Evolutionary conservation across 163 green algal genomes (phyloP).

Genomic region (Chlamydomonas reinhardtii): DNA sequence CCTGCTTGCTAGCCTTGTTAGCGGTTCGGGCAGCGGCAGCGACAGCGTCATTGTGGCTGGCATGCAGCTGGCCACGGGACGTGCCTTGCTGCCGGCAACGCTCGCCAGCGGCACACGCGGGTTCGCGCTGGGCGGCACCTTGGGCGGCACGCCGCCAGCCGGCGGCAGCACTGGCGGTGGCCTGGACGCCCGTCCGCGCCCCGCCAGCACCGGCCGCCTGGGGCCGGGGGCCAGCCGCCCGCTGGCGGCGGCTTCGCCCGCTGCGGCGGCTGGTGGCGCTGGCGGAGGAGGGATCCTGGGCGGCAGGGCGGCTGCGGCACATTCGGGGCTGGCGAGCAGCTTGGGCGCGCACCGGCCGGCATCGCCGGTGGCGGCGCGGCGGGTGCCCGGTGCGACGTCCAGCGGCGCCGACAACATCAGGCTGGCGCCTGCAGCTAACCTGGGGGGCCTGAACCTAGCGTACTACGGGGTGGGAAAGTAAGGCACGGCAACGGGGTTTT

Average conservation of each 20-base stretch:
- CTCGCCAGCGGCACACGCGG: too few relatives aligned
- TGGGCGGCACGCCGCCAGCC: background rate
- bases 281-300: constrained; percentile 4
- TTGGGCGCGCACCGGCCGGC: background rate
- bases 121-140: background rate
- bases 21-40: background rate
- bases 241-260: background rate
- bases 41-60: constrained; percentile 11
- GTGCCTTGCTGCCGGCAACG: background rate
- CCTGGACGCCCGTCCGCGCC: background rate
- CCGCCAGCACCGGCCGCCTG: background rate
- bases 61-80: constrained; percentile 4
- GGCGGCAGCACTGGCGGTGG: too few relatives aligned
- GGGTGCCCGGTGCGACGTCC: too few relatives aligned
- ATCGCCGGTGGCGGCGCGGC: background rate
- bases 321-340: background rate
- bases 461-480: constrained; percentile 21
- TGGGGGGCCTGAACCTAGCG: background rate
- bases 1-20: constrained; percentile 1
- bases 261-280: too few relatives aligned
- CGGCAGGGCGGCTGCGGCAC: background rate
- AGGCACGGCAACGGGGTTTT: too few relatives aligned
- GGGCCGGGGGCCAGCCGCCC: background rate
- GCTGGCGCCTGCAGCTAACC: background rate
- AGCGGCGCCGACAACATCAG: constrained; percentile 19